A percentile compares a stretch with the other conserved stretches of the same genome.
phyloP scores from a whole-genome alignment of 495 filamentous ascomycete genomes.

The Rhypophila decipiens region DNA sequence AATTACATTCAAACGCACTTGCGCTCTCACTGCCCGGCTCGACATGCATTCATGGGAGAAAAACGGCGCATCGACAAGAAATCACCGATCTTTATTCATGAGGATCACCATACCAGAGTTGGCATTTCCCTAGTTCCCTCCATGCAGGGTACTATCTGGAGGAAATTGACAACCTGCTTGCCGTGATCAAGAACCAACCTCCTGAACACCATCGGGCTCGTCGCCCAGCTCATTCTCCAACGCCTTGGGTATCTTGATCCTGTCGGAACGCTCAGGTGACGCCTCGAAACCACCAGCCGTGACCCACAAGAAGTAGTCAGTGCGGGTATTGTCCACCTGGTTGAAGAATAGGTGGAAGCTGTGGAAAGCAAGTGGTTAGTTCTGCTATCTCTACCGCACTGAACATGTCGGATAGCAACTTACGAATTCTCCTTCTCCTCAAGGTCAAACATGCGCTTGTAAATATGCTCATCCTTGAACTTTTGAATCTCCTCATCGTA shows the following conservation, averaged over 20 bases:
- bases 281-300: slow-evolving; percentile 58
- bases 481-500: slow-evolving; percentile 70
- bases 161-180: no score
- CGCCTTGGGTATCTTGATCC: slow-evolving; percentile 22
- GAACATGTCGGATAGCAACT: no score
- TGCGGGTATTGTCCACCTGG: slow-evolving; percentile 71
- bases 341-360: slow-evolving; percentile 79
- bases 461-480: slow-evolving; percentile 93
- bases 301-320: slow-evolving; percentile 69
- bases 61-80: no score
- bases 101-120: no score
- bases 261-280: slow-evolving; percentile 34
- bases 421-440: slow-evolving; percentile 75
- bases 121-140: no score
- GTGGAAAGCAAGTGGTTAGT: slow-evolving; percentile 6
- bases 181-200: slow-evolving; percentile 16
- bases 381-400: slow-evolving; percentile 3
- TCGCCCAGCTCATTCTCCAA: slow-evolving; percentile 33
- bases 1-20: no score
- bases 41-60: no score
- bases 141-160: no score
- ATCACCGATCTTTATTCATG: no score
- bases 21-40: no score
- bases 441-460: slow-evolving; percentile 80
- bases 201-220: slow-evolving; percentile 31